Evolutionary conservation across 371 early-diverging fungal species (phyloP), one percentile per base, ranked within the genome.

Genomic region (Apophysomyces trapeziformis): DNA sequence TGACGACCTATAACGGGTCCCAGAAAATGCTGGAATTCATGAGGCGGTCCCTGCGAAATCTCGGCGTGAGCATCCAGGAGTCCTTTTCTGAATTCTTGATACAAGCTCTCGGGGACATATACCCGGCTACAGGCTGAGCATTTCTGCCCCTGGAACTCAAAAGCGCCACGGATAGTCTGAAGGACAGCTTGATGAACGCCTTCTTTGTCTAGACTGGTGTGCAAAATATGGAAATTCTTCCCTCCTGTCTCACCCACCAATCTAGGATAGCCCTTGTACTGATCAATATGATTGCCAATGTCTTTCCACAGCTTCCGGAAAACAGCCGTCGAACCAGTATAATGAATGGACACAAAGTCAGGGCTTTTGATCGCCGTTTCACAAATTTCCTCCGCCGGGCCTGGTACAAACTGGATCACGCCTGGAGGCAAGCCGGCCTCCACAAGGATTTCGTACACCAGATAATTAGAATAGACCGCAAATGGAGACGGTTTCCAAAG

Each of bases 71-170:
- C 89, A 6, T 68, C 80, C 4, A 90, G 64, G 35, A 98, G 80
- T 5, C 76, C 69, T 61, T 84, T 76, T 70, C 87, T 85, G 86
- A 95, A 93, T 73, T 92, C 88, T 41, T 84, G 77, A 86, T 90
- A 93, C 60, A 92, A 73, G 68, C 85, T 89, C 67, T 92, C 90
- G 41, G 99, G 97, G 37, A 93, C 90, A 74, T 98, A 99, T 67
- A 87, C 85, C 72, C 91, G 92, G 61, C 95, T 95, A 74, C 92
- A 91, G 37, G 98, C 98, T 58, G 96, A 96, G 85, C 98, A 99
- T 85, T 98, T 99, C 80, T 99, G 98, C 45, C 99, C 85, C 85
- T 91, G 94, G 89, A 92, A 99, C 85, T 99, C 99, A 75, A 99
- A 99, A 0, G 95, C 90, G 32, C 90, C 88, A 65, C 99, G 92